Evolutionary conservation across 2,329 filamentous ascomycete species (phyloP).

Genomic region (Aspergillus flavus): DNA sequence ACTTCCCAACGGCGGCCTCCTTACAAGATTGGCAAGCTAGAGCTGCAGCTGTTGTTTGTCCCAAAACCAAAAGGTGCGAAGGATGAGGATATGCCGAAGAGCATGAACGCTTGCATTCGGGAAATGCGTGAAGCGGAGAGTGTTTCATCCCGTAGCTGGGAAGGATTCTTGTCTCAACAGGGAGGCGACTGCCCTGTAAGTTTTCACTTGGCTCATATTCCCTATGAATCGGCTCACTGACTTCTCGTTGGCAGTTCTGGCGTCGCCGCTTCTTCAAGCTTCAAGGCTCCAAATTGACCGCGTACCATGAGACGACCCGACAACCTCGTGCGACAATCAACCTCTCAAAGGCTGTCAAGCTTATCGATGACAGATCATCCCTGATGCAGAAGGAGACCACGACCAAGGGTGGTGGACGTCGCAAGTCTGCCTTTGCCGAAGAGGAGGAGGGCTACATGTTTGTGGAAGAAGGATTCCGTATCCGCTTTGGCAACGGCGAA

Average conservation of each 20-base stretch:
- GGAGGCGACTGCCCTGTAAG: slow-evolving; percentile 96
- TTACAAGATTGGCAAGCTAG: slow-evolving; percentile 95
- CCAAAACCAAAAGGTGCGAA: slow-evolving; percentile 83
- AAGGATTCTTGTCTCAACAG: slow-evolving; percentile 92
- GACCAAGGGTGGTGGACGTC: slow-evolving; percentile 74
- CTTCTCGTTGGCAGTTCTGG: slow-evolving; percentile 71
- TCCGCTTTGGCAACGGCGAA: slow-evolving; percentile 97
- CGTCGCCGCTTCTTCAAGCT: slow-evolving; percentile 97
- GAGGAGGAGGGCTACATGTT: slow-evolving; percentile 99
- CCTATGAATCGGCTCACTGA: background rate
- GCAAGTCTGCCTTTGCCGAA: slow-evolving; percentile 93
- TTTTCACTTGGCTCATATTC: slow-evolving; percentile 23
- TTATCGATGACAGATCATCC: slow-evolving; percentile 88
- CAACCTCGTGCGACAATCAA: slow-evolving; percentile 98
- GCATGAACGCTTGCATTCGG: slow-evolving; percentile 93
- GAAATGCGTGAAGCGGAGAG: slow-evolving; percentile 91
- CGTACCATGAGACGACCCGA: slow-evolving; percentile 91
- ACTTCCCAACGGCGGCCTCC: slow-evolving; percentile 71
- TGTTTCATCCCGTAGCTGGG: slow-evolving; percentile 74
- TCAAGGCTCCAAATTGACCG: slow-evolving; percentile 84
- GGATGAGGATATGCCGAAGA: slow-evolving; percentile 98
- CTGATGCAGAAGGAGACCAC: slow-evolving; percentile 82
- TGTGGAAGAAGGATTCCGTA: slow-evolving; percentile 97
- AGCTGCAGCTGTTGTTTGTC: slow-evolving; percentile 91
- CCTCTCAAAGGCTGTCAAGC: slow-evolving; percentile 83